Conservation (phyloP, 768 basidiomycete species). For the Cystoderma amianthinum region DNA sequence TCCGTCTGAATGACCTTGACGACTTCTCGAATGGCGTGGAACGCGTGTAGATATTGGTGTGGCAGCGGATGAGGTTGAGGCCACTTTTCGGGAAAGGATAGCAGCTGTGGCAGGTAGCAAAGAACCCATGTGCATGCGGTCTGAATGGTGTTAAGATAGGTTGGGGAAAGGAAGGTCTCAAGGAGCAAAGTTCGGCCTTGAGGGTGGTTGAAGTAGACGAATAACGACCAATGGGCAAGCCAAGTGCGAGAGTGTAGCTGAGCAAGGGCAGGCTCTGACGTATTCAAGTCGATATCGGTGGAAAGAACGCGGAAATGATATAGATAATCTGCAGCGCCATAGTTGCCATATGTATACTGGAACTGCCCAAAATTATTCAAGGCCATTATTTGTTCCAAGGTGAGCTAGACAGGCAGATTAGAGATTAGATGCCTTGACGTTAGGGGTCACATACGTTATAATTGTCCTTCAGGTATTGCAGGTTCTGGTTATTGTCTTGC, state of each 20-base stretch:
- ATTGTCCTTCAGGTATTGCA: slow-evolving; percentile 90
- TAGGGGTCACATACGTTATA: slow-evolving; percentile 57
- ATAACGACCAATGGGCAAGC: slow-evolving; percentile 97
- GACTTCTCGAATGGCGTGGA: slow-evolving; percentile 85
- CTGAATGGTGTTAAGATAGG: slow-evolving; percentile 98
- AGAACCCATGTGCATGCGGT: slow-evolving; percentile 92
- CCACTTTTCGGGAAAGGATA: slow-evolving; percentile 78
- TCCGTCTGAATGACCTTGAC: slow-evolving; percentile 93
- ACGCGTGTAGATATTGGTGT: slow-evolving; percentile 69
- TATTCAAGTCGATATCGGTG: slow-evolving; percentile 87
- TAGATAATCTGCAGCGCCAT: slow-evolving; percentile 95
- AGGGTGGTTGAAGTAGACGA: slow-evolving; percentile 96
- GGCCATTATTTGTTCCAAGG: slow-evolving; percentile 89
- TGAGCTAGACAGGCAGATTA: slow-evolving; percentile 64
- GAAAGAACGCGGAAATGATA: slow-evolving; percentile 99
- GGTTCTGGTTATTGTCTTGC: slow-evolving; percentile 95
- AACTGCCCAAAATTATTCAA: slow-evolving; percentile 98
- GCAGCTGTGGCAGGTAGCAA: slow-evolving; percentile 91
- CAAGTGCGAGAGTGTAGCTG: slow-evolving; percentile 94
- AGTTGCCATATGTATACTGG: slow-evolving; percentile 98
- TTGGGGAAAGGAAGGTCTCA: slow-evolving; percentile 93
- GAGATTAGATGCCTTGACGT: no score
- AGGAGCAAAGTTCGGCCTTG: slow-evolving; percentile 88
- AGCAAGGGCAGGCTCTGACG: slow-evolving; percentile 64
- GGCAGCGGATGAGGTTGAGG: no score